A percentile compares a stretch with the other conserved stretches of the same genome.
These are phyloP conservation scores for Alternaria solani DNA, from an alignment of 2,329 filamentous ascomycete genomes.

Conservation along the genomic window DNA sequence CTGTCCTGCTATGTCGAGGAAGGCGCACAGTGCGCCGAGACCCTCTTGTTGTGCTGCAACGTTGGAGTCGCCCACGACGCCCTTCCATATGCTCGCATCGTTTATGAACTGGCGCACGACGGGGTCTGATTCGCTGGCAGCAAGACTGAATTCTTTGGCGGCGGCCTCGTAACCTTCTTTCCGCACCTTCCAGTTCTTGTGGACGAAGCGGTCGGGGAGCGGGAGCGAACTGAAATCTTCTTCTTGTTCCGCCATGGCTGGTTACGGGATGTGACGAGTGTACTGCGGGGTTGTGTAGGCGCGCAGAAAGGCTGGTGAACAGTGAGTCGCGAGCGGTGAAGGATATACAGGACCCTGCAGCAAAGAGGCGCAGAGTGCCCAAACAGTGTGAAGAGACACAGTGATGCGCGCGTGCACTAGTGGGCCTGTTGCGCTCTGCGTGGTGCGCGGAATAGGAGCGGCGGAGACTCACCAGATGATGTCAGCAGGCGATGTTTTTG, in stretches of 20 bases:
- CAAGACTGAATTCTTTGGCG: constrained; percentile 82
- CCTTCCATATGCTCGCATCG: constrained; percentile 89
- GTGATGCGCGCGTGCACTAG: constrained; percentile 11
- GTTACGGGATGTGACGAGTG: constrained; percentile 18
- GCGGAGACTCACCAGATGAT: constrained; percentile 18
- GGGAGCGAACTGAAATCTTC: constrained; percentile 82
- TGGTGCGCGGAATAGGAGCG: constrained; percentile 3
- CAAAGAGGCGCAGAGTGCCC: background rate
- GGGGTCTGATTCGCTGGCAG: constrained; percentile 84
- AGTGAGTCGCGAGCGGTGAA: constrained; percentile 13
- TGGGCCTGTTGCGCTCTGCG: constrained; percentile 2
- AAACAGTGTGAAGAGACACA: background rate
- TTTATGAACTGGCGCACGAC: constrained; percentile 87
- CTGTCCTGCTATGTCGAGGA: constrained; percentile 87
- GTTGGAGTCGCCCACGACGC: constrained; percentile 90
- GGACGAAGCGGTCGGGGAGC: constrained; percentile 79
- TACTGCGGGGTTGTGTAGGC: constrained; percentile 14
- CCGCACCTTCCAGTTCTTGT: constrained; percentile 98
- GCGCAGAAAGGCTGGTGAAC: background rate
- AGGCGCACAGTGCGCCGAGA: constrained; percentile 84
- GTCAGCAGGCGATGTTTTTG: constrained; percentile 1
- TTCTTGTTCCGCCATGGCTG: constrained; percentile 78
- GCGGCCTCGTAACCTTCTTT: constrained; percentile 96
- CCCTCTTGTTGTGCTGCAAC: constrained; percentile 97
- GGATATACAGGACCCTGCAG: background rate